Conservation (phyloP, 306 rosid genomes). For the peach (Prunus persica) region Prunus_persica_NCBIv2 NC_034011.1:23936501-23937000, state of each 20-base stretch:
- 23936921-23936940: neutral
- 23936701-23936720: conserved; percentile 27
- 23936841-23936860: neutral
- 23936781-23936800: conserved; percentile 27
- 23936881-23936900: neutral
- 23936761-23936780: conserved; percentile 36
- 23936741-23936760: conserved; percentile 43
- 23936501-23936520: neutral
- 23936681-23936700: conserved; percentile 49
- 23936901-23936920: neutral
- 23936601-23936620: conserved; percentile 3
- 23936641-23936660: conserved; percentile 75
- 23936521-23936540: neutral
- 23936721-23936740: conserved; percentile 39
- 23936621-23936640: conserved; percentile 62
- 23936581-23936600: neutral
- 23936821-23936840: conserved; percentile 9
- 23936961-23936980: no score
- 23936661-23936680: conserved; percentile 37
- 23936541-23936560: neutral
- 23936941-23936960: no score
- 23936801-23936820: conserved; percentile 32
- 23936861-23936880: neutral
- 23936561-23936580: neutral
- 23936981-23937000: neutral